phyloP scores from a whole-genome alignment of 371 early-diverging fungal species.

The Coemansia sp. region DNA sequence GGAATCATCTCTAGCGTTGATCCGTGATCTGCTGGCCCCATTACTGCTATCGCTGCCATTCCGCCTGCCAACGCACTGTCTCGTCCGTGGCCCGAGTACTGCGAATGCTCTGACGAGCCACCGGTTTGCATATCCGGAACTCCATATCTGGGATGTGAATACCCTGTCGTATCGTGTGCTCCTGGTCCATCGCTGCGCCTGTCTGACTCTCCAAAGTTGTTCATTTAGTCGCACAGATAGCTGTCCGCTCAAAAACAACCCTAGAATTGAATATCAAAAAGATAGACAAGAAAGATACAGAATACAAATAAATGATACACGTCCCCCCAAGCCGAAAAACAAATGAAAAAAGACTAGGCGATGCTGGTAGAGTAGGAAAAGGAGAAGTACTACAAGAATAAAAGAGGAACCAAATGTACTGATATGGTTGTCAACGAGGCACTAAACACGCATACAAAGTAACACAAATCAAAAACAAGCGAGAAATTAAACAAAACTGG shows the following conservation, averaged over 20 bases:
- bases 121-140: conserved; percentile 8
- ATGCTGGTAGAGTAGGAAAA: not conserved
- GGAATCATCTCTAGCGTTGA: conserved; percentile 35
- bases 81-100: conserved; percentile 11
- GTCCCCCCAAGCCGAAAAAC: not conserved
- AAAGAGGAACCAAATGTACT: not conserved
- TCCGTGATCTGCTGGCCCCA: not conserved
- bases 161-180: conserved; percentile 7
- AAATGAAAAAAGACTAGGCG: not conserved
- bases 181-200: conserved; percentile 10
- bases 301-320: not conserved
- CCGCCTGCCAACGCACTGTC: not conserved
- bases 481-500: conserved; percentile 7
- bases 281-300: not conserved
- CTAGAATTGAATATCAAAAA: not conserved
- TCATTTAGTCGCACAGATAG: conserved; percentile 3
- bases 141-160: conserved; percentile 4
- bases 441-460: conserved; percentile 5
- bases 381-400: not conserved
- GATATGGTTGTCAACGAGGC: not conserved
- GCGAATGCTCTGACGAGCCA: conserved; percentile 9
- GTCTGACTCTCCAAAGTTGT: conserved; percentile 9
- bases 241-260: not conserved
- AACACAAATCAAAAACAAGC: conserved; percentile 10
- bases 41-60: conserved; percentile 3